Base-by-base conservation (phyloP, 2,329 filamentous ascomycete genomes). In the Fusarium sp. region DNA sequence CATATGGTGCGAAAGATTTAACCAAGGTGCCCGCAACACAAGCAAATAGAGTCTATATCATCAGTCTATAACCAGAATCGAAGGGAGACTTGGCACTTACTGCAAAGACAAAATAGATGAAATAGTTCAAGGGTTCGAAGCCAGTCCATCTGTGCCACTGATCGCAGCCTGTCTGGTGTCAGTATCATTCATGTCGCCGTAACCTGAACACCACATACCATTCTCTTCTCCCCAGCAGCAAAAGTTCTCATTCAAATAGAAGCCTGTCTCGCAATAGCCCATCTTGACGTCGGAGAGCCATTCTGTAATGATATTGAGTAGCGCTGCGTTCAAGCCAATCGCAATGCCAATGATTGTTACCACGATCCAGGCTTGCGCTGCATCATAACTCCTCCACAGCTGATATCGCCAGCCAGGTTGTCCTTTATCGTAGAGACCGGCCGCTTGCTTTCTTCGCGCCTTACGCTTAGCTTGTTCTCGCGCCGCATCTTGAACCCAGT, bases 401-500 rank as follows among this genome's bases (percentile, higher is more conserved):
- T 91, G 93, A 70, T 93, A 89, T 79, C 93, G 88, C 94, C 95
- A 98, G 66, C 92, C 92, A 59, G 84, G 84, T 69, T 90, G 87
- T 36, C 91, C 90, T 38, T 89, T 87, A 70, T 94, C 91, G 81
- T 93, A 93, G 68, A 93, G 90, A 44, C 92, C 91, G 5, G 89
- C 90, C 11, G 91, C 90, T 76, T 92, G 90, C 80, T 90, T 91
- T 77, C 93, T 89, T 75, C 92, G 88, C 52, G 92, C 88, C 77
- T 93, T 93, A 69, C 95, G 90, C 61, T 95, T 90, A 50, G 93
- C 86, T 80, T 97, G 94, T 81, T 98, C 96, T 72, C 95, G 92
- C 38, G 94, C 92, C 15, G 95, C 95, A 88, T 99, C 96, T 81
- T 99, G 95, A 1, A 99, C 95, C 96, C 96, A 99, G 83, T 99